Base-by-base conservation (phyloP, 2,329 filamentous ascomycete genomes). In the Hypoxylon sp. region DNA sequence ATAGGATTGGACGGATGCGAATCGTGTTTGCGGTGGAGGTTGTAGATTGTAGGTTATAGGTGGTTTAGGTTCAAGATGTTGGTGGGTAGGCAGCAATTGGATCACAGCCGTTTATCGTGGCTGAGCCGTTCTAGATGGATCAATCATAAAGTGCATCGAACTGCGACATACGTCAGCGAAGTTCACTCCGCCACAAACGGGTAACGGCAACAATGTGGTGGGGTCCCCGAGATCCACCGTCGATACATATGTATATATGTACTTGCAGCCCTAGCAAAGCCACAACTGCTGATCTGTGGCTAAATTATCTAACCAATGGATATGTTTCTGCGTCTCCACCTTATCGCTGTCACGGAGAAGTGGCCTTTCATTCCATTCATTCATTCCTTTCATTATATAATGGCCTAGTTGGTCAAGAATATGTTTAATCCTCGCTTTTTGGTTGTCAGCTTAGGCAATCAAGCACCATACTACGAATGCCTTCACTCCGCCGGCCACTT, bases 401-500 rank as follows among this genome's bases (percentile, higher is more conserved):
- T 33, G 26, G 44, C 59, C 33, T 29, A 19, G 35, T 17, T 55
- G 33, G 39, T 29, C 51, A 29, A 52, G 31, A 11, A 47, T 37
- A 53, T 73, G 69, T 73, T 73, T 24, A 71, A 74, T n/a, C 78
- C 82, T 50, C 87, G 86, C 42, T 88, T 97, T 74, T 88, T 98
- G 63, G 85, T 98, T 75, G 88, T 94, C 82, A 96, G 93, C 69
- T 87, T 99, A 70, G 96, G 96, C 73, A 98, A 98, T 75, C 94
- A 92, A 5, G 84, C 87, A 5, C 83, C 89, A 1, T 94, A 95
- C 80, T 87, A 88, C 71, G 86, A 91, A 70, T 97, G 93, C 19
- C 89, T 95, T 6, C 96, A 98, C 81, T 94, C 91, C 24, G 94
- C 94, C 13, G 96, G 94, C 10, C 95, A 98, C 82, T 87, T 90